Base-by-base conservation (phyloP, 2,329 filamentous ascomycete genomes). In the Diaporthe citri region DNA sequence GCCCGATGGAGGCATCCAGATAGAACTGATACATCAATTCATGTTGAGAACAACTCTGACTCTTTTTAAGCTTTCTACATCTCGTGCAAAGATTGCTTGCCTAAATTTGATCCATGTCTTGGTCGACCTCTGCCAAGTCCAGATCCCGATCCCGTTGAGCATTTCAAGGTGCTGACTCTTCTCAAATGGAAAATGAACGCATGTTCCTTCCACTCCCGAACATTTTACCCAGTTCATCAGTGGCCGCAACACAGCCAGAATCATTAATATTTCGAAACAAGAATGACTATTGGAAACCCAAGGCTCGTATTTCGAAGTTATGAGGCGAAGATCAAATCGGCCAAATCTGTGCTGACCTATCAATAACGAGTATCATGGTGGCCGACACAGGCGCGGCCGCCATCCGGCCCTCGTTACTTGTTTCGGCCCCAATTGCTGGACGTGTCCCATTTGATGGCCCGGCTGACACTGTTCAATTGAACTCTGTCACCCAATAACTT, bases 371-470 rank as follows among this genome's bases (percentile, higher is more conserved):
- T 13, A 22, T 41, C 10, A 8, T 20, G 34, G n/a, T 69, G 64
- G 64, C 64, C 46, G 48, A 69, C 64, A 41, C 64, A 39, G 64
- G 64, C n/a, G 34, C 48, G 64, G 64, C 64, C 64, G 15, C n/a
- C 46, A 1, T 20, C 12, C 34, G 64, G 64, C 46, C 41, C 64
- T 39, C 17, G 34, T 41, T 69, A 41, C 48, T 28, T 41, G 48
- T 69, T 69, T 55, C 64, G 64, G 48, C 48, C 64, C 46, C 12
- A 69, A 41, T 13, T 12, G 15, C 48, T 55, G 64, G 48, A 55
- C 64, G 15, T 31, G 31, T 28, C 46, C 31, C 22, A 28, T 55
- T 41, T 31, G 4, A 12, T 20, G 34, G 34, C 25, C 34, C 34
- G 2, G 15, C 34, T 31, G 64, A 31, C 64, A n/a, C 9, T n/a